Evolutionary conservation across 1,284 basidiomycete genomes (phyloP).

Genomic region (Meripilus lineatus): DNA sequence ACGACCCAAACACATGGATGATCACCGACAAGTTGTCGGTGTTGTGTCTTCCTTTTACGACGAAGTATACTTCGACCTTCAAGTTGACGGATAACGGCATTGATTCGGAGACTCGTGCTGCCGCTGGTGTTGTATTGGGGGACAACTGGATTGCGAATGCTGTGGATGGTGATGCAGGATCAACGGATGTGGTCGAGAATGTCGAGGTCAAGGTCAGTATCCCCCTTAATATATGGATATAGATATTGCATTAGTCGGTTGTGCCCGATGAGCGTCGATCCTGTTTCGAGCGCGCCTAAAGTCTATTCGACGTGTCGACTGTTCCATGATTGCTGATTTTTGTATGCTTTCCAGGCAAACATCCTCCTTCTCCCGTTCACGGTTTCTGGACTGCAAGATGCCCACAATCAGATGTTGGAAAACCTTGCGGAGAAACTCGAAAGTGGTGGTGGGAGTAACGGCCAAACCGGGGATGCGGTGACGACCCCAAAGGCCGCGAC

Average conservation of each 20-base stretch:
- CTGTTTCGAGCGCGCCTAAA: too few relatives aligned
- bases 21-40: constrained; percentile 31
- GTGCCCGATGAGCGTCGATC: too few relatives aligned
- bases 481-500: background rate
- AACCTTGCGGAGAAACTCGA: constrained; percentile 22
- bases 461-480: background rate
- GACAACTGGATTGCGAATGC: constrained; percentile 24
- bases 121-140: constrained; percentile 27
- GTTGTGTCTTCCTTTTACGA: constrained; percentile 21
- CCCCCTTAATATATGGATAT: background rate
- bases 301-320: too few relatives aligned
- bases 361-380: constrained; percentile 25
- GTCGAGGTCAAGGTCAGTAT: constrained; percentile 25
- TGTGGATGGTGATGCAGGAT: constrained; percentile 17
- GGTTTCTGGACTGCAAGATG: constrained; percentile 20
- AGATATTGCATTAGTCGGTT: too few relatives aligned
- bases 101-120: constrained; percentile 27
- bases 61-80: constrained; percentile 25
- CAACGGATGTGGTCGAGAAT: constrained; percentile 25
- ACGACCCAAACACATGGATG: constrained; percentile 26
- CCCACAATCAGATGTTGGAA: constrained; percentile 24
- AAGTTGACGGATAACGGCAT: constrained; percentile 27
- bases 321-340: too few relatives aligned
- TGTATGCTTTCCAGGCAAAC: too few relatives aligned
- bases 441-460: background rate